Evolutionary conservation across 2,329 filamentous ascomycete species (phyloP).

Genomic region (Claviceps africana): DNA sequence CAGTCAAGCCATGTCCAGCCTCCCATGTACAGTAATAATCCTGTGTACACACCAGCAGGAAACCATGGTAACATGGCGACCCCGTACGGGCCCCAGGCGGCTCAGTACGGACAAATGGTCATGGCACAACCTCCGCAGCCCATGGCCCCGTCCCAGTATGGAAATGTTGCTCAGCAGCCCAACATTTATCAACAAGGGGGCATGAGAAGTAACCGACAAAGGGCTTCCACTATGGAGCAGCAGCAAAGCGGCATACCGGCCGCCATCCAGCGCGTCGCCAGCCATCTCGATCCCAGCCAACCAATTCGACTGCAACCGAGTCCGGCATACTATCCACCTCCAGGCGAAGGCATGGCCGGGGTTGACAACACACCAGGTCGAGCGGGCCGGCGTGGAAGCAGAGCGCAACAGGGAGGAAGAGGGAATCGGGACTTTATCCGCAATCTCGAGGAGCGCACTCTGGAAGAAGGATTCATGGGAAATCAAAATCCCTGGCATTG

Average conservation of each 20-base stretch:
- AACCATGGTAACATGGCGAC: conserved; percentile 42
- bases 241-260: conserved; percentile 85
- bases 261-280: conserved; percentile 85
- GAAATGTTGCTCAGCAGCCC: conserved; percentile 36
- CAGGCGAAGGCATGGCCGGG: conserved; percentile 62
- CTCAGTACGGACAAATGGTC: conserved; percentile 59
- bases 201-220: conserved; percentile 63
- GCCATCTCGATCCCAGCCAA: conserved; percentile 85
- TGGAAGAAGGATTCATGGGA: conserved; percentile 82
- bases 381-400: conserved; percentile 61
- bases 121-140: conserved; percentile 55
- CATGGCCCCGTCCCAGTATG: conserved; percentile 52
- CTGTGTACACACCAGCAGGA: conserved; percentile 56
- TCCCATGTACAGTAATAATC: conserved; percentile 69
- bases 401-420: conserved; percentile 46
- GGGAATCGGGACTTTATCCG: conserved; percentile 81
- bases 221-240: conserved; percentile 92
- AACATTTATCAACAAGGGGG: conserved; percentile 49
- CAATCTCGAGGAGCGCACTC: conserved; percentile 81
- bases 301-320: conserved; percentile 91
- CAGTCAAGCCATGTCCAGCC: conserved; percentile 36
- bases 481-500: conserved; percentile 56
- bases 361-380: conserved; percentile 44
- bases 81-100: conserved; percentile 61
- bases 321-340: conserved; percentile 91